Conservation (phyloP, 495 filamentous ascomycete genomes). For the Pyronema domesticum region DNA sequence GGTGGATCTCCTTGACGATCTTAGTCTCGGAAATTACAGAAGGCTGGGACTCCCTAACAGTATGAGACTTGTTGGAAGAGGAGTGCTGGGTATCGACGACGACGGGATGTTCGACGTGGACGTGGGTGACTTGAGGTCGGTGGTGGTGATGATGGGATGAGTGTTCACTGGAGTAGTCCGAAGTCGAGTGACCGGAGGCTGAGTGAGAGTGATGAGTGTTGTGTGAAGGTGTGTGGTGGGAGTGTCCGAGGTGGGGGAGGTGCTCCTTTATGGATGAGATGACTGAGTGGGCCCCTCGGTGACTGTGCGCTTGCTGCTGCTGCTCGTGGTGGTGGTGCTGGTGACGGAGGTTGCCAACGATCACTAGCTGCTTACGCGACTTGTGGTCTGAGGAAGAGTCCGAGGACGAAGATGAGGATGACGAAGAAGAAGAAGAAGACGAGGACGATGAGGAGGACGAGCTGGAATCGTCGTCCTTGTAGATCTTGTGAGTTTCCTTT, state of each 20-base stretch:
- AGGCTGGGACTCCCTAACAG: not conserved
- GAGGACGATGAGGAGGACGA: conserved; percentile 5
- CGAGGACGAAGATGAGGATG: conserved; percentile 4
- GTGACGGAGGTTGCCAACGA: not conserved
- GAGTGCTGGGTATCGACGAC: conserved; percentile 9
- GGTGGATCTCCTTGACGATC: conserved; percentile 4
- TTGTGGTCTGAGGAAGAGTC: not conserved
- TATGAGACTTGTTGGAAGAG: conserved; percentile 21
- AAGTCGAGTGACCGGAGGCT: conserved; percentile 1
- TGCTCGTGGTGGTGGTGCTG: conserved; percentile 9
- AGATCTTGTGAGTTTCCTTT: not conserved
- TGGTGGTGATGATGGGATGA: conserved; percentile 19
- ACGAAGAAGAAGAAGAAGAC: not conserved
- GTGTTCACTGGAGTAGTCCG: conserved; percentile 4
- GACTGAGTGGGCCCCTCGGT: not conserved
- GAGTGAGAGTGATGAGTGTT: conserved; percentile 14
- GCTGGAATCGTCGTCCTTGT: not conserved
- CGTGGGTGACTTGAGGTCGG: conserved; percentile 3
- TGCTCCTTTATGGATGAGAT: conserved; percentile 12
- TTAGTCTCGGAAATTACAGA: conserved; percentile 4
- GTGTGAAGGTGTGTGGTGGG: conserved; percentile 14
- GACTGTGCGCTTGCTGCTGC: conserved; percentile 15
- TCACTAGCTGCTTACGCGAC: not conserved
- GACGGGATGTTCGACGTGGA: not conserved
- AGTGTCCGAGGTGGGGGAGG: conserved; percentile 20